These are phyloP conservation scores for Kluyveromyces lactis DNA, from an alignment of 805 yeast genomes.

Conservation along the genomic window DNA sequence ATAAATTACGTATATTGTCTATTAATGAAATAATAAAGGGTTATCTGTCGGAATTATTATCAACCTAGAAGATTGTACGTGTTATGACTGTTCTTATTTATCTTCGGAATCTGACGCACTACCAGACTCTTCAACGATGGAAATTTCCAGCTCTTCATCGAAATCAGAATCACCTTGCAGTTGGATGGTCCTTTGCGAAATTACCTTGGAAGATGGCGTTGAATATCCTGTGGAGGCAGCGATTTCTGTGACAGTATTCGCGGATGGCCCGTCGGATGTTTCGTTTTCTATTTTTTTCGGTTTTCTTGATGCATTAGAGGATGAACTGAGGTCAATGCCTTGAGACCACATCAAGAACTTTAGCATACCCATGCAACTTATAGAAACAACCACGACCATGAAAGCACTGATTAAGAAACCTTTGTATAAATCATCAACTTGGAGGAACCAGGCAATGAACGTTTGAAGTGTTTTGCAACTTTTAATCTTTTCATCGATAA, in stretches of 20 bases:
- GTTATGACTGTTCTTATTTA: too few species aligned
- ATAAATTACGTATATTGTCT: too few species aligned
- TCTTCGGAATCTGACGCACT: too few species aligned
- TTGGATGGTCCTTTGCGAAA: constrained; percentile 7
- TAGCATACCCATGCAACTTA: constrained; percentile 6
- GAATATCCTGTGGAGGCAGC: background rate
- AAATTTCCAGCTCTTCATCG: constrained; percentile 8
- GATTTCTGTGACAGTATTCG: too few species aligned
- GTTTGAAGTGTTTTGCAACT: background rate
- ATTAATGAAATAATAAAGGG: too few species aligned
- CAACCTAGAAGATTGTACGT: too few species aligned
- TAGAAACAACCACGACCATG: constrained; percentile 5
- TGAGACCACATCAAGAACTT: constrained; percentile 4
- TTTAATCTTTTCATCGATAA: background rate
- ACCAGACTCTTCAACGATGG: constrained; percentile 5
- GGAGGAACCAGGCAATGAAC: constrained; percentile 4
- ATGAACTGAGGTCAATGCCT: background rate
- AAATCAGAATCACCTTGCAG: constrained; percentile 4
- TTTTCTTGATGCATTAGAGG: background rate
- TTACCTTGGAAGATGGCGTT: background rate
- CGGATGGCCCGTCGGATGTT: too few species aligned
- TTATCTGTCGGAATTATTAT: too few species aligned
- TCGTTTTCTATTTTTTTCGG: too few species aligned
- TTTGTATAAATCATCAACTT: constrained; percentile 8
- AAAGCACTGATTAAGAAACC: constrained; percentile 8